Conservation (phyloP, 805 yeast genomes). For the Hanseniaspora lachancei region DNA sequence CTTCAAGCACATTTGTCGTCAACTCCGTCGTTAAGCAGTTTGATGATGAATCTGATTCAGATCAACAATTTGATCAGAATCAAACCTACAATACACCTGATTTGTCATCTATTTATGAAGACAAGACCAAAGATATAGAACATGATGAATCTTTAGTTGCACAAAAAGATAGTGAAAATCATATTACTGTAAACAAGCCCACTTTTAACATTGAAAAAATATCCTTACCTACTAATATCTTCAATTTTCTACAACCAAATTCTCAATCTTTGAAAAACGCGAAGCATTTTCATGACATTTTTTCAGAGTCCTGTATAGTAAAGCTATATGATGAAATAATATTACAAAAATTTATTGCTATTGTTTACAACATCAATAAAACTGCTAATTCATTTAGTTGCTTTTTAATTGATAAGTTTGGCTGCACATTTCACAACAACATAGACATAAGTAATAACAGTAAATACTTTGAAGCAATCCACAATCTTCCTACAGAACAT, state of each 20-base stretch:
- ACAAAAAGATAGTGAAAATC: neutral
- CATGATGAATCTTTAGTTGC: neutral
- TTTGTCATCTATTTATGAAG: neutral
- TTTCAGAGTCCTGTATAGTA: constrained; percentile 39
- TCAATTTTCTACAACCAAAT: constrained; percentile 10
- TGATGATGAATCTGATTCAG: neutral
- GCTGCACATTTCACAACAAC: constrained; percentile 46
- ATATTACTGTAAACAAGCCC: constrained; percentile 5
- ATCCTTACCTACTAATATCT: constrained; percentile 15
- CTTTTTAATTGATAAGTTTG: constrained; percentile 49
- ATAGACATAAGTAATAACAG: constrained; percentile 49
- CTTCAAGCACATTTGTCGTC: constrained; percentile 7
- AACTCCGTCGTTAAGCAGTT: constrained; percentile 12
- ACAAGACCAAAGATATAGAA: neutral
- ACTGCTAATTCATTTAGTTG: constrained; percentile 36
- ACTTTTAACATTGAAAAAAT: constrained; percentile 11
- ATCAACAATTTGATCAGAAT: neutral
- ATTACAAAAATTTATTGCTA: constrained; percentile 35
- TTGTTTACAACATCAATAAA: constrained; percentile 38
- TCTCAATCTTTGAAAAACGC: constrained; percentile 26
- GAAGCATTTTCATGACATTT: constrained; percentile 28
- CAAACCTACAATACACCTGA: neutral
- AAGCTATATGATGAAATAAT: constrained; percentile 35
- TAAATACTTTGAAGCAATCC: constrained; percentile 65
- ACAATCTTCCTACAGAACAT: constrained; percentile 42